A percentile compares a stretch with the other conserved stretches of the same genome.
Conservation (phyloP, 305 asterid genomes). For the Ilex paraguariensis region DNA sequence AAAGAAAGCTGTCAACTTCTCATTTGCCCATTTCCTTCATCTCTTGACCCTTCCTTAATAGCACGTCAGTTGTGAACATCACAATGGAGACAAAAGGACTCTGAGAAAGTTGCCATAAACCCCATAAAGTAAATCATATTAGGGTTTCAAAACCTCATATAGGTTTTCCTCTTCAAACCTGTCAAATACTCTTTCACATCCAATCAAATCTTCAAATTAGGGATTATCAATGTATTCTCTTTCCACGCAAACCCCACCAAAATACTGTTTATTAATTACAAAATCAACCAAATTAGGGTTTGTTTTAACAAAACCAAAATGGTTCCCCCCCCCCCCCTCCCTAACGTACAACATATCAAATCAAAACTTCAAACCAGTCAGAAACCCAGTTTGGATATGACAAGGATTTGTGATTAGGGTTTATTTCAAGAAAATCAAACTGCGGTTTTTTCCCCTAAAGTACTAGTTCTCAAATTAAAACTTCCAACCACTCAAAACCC, state of each 20-base stretch:
- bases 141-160: conserved; percentile 10
- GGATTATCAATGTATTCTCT: conserved; percentile 10
- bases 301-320: not conserved
- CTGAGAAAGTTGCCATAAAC: conserved; percentile 12
- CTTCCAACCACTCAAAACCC: no score
- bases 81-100: conserved; percentile 25
- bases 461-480: no score
- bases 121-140: conserved; percentile 15
- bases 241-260: conserved; percentile 20
- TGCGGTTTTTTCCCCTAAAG: no score
- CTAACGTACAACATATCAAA: no score
- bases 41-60: conserved; percentile 24
- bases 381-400: no score
- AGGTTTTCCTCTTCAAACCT: not conserved
- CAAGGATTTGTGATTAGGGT: no score
- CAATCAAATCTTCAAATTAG: conserved; percentile 17
- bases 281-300: conserved; percentile 44
- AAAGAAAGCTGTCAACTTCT: conserved; percentile 42
- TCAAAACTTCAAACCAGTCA: no score
- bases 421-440: no score
- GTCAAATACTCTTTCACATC: not conserved
- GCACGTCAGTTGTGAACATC: conserved; percentile 18
- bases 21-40: conserved; percentile 28
- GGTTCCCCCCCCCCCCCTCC: no score
- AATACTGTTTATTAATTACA: conserved; percentile 31